Conservation (phyloP, 2,329 filamentous ascomycete species). For the Rutstroemia sp. region DNA sequence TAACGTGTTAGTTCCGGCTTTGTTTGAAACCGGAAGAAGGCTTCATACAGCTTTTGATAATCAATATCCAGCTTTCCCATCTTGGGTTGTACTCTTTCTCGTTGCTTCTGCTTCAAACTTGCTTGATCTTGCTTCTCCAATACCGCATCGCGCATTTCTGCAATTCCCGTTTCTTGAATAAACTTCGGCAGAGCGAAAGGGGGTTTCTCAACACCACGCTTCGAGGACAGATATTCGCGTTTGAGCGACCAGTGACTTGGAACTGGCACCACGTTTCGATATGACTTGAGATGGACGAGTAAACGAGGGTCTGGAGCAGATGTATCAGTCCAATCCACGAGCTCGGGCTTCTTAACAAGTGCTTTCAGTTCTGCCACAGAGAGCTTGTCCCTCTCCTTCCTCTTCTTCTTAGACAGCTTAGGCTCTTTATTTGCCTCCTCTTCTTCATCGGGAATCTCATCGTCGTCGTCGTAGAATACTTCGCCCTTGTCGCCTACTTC, state of each 20-base stretch:
- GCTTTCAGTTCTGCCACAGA: constrained; percentile 95
- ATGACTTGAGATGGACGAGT: constrained; percentile 88
- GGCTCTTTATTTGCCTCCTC: constrained; percentile 57
- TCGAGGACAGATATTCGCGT: constrained; percentile 93
- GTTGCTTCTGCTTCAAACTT: constrained; percentile 87
- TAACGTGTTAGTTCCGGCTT: constrained; percentile 92
- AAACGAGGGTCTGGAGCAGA: constrained; percentile 83
- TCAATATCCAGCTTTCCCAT: constrained; percentile 98
- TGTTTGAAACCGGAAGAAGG: constrained; percentile 95
- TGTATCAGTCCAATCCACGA: constrained; percentile 96
- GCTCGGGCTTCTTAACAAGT: constrained; percentile 80
- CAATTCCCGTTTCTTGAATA: constrained; percentile 94
- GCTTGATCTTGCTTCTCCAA: constrained; percentile 93
- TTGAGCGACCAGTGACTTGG: constrained; percentile 93
- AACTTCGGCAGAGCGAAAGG: constrained; percentile 91
- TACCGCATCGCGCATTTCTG: constrained; percentile 95
- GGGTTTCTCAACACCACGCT: constrained; percentile 92
- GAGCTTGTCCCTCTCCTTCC: constrained; percentile 83
- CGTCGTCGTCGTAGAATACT: constrained; percentile 74
- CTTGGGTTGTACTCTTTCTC: constrained; percentile 88
- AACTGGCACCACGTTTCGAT: constrained; percentile 92
- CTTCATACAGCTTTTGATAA: constrained; percentile 96
- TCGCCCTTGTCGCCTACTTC: constrained; percentile 72
- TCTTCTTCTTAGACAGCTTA: constrained; percentile 89
- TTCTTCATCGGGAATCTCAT: constrained; percentile 79